These are phyloP conservation scores for Beverwykella pulmonaria DNA, from an alignment of 495 filamentous ascomycete genomes.

Conservation along the genomic window DNA sequence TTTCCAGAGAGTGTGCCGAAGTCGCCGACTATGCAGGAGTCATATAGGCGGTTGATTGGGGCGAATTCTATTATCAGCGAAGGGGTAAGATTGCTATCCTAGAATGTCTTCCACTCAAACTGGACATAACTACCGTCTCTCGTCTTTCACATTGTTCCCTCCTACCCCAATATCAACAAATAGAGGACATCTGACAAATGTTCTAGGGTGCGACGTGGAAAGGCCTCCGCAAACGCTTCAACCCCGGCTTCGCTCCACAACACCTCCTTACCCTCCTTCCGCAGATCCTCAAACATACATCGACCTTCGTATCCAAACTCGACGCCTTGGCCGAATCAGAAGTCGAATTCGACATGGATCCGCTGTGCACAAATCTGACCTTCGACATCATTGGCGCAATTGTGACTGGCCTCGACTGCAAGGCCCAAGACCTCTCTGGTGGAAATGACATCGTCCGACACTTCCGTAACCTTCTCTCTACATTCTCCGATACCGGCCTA, in stretches of 20 bases:
- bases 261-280: slow-evolving; percentile 36
- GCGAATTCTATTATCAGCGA: slow-evolving; percentile 44
- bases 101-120: too few relatives aligned
- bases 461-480: slow-evolving; percentile 14
- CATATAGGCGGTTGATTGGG: slow-evolving; percentile 46
- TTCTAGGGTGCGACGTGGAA: slow-evolving; percentile 32
- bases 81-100: slow-evolving; percentile 42
- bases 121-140: too few relatives aligned
- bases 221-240: slow-evolving; percentile 33
- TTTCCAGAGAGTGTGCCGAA: slow-evolving; percentile 53
- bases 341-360: slow-evolving; percentile 29
- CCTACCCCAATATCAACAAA: not conserved
- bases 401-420: slow-evolving; percentile 25
- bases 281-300: slow-evolving; percentile 32
- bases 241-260: slow-evolving; percentile 36
- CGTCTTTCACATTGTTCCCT: not conserved
- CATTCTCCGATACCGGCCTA: slow-evolving; percentile 17
- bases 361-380: slow-evolving; percentile 30
- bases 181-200: too few relatives aligned
- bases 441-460: slow-evolving; percentile 16
- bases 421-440: slow-evolving; percentile 10
- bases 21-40: slow-evolving; percentile 42
- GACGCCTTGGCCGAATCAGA: slow-evolving; percentile 24
- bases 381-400: slow-evolving; percentile 39
- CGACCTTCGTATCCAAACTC: slow-evolving; percentile 27